Base-by-base conservation (phyloP, 371 early-diverging fungal species). In the Nosema muscidifuracis region DNA sequence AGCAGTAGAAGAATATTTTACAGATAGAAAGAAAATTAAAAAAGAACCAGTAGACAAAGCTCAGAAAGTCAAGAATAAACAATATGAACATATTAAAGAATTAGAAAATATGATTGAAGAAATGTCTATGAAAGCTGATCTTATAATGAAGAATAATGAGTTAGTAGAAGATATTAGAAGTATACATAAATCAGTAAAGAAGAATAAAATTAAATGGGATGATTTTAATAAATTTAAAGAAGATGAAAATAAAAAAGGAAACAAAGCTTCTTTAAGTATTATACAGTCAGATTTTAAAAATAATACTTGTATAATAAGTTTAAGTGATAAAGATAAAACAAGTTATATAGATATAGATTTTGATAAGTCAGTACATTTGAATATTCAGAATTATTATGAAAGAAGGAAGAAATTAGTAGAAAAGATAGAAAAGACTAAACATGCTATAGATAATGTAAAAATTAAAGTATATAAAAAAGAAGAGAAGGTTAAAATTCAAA, bases 221-320 rank as follows among this genome's bases (percentile, higher is more conserved):
- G 79, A 74, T 18, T 84, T 84, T 75, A 61, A 71, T 22, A 51
- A 64, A 44, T 84, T 81, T 67, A 68, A 76, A 50, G 68, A 78
- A 50, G 44, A 69, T 16, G 80, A 81, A 36, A 68, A 81, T 31
- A 60, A 53, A 30, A 77, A 67, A 60, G 76, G 73, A 38, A 79
- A 76, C 42, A 26, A 47, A 57, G 33, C 60, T 33, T 61, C 75
- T 1, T 31, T 67, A 38, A 65, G 65, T 16, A 84, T 84, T 33
- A 51, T 67, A 58, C 65, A 67, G 20, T 70, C 66, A 9, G 75
- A 80, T 69, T 80, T 84, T 56, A 76, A 65, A 38, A 72, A 76
- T 7, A 76, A 78, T 44, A 75, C 33, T n/a, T 73, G 65, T 12
- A 44, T 61, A 20, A 62, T 84, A n/a, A 24, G 22, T 2, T 16